Evolutionary conservation across 768 basidiomycete genomes (phyloP).

Genomic region (Amylocystis lapponica): DNA sequence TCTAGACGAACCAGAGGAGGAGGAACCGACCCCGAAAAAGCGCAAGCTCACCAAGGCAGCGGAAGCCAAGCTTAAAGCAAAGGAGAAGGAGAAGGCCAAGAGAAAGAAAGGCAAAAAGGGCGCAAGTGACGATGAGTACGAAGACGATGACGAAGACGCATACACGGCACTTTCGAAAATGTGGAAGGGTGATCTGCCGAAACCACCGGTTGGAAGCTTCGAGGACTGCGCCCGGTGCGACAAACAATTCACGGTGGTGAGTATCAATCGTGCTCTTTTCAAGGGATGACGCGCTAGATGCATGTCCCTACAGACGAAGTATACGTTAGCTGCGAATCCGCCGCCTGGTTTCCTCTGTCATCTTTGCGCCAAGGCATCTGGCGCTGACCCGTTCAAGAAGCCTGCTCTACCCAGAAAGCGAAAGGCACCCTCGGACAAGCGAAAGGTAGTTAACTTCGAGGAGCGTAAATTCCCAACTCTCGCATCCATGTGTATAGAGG

Average conservation of each 20-base stretch:
- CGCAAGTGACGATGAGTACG: slow-evolving; percentile 36
- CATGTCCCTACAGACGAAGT: slow-evolving; percentile 73
- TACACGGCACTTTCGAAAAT: slow-evolving; percentile 60
- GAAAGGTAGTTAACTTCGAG: slow-evolving; percentile 64
- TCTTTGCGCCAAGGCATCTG: slow-evolving; percentile 71
- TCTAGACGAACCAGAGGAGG: slow-evolving; percentile 54
- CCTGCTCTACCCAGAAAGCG: slow-evolving; percentile 54
- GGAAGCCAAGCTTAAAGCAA: slow-evolving; percentile 36
- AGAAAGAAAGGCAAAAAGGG: slow-evolving; percentile 23
- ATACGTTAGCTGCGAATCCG: slow-evolving; percentile 69
- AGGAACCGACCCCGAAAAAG: slow-evolving; percentile 43
- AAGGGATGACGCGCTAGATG: no score
- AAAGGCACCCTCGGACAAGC: slow-evolving; percentile 58
- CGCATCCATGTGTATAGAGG: slow-evolving; percentile 77
- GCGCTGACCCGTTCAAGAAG: slow-evolving; percentile 85
- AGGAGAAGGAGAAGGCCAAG: slow-evolving; percentile 33
- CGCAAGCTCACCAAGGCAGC: slow-evolving; percentile 46
- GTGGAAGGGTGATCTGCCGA: slow-evolving; percentile 28
- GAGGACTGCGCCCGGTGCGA: slow-evolving; percentile 77
- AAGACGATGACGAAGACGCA: slow-evolving; percentile 58
- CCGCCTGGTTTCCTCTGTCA: slow-evolving; percentile 82
- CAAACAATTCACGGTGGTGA: slow-evolving; percentile 84
- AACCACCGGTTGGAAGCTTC: slow-evolving; percentile 74
- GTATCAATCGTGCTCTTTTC: slow-evolving; percentile 22
- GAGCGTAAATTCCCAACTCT: slow-evolving; percentile 64